Evolutionary conservation across 306 rosid genomes (phyloP).

Genomic region (Ammopiptanthus mongolicus): DNA sequence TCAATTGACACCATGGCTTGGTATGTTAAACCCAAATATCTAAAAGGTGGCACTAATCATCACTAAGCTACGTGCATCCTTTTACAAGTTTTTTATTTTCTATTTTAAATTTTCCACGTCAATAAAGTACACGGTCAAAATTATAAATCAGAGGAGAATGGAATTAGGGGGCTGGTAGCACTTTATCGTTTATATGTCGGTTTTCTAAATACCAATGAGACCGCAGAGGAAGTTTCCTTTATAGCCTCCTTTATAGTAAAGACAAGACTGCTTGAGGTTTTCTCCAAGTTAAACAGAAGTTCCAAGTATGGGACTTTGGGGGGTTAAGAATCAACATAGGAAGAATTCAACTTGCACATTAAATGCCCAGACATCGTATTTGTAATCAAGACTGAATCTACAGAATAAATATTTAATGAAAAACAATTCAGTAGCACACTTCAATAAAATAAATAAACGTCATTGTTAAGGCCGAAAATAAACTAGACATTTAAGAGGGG

Average conservation of each 20-base stretch:
- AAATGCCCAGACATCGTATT: not conserved
- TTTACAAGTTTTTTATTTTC: not conserved
- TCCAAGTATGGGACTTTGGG: not conserved
- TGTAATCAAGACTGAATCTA: slow-evolving; percentile 13
- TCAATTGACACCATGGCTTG: not conserved
- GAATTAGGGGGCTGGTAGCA: not conserved
- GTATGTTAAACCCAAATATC: not conserved
- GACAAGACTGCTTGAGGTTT: not conserved
- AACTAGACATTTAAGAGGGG: slow-evolving; percentile 3
- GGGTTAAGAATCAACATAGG: not conserved
- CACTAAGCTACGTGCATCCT: not conserved
- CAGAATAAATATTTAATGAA: slow-evolving; percentile 11
- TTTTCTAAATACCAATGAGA: not conserved
- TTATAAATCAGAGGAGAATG: not conserved
- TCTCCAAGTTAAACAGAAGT: not conserved
- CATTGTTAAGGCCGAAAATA: not conserved
- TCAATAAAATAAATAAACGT: slow-evolving; percentile 4
- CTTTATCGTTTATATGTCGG: not conserved
- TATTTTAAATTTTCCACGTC: not conserved
- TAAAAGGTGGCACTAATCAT: not conserved
- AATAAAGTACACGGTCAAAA: not conserved
- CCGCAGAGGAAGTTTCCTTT: not conserved
- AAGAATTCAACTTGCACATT: slow-evolving; percentile 1
- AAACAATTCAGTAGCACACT: slow-evolving; percentile 10
- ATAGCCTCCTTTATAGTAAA: not conserved